A percentile compares a stretch with the other conserved stretches of the same genome.
phyloP scores from a whole-genome alignment of 306 rosid genomes.

The Hippophae tibetana region DNA sequence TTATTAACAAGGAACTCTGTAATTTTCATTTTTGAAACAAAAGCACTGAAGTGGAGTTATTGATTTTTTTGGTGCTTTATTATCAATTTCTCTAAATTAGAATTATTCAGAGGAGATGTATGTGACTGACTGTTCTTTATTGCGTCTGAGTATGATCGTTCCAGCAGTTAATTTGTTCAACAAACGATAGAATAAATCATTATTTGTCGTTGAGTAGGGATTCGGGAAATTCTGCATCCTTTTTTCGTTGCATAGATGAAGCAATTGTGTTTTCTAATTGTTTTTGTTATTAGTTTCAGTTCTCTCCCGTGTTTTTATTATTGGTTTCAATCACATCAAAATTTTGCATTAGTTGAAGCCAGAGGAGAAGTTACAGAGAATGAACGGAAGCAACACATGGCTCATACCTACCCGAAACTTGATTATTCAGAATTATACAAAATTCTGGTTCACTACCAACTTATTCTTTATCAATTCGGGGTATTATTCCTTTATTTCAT shows the following conservation, averaged over 20 bases:
- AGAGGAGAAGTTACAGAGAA: constrained; percentile 22
- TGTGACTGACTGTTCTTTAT: not conserved
- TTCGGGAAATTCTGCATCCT: not conserved
- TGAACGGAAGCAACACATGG: constrained; percentile 20
- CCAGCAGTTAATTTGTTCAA: not conserved
- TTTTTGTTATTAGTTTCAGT: not conserved
- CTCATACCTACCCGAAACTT: constrained; percentile 27
- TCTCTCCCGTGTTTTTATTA: not conserved
- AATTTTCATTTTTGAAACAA: not conserved
- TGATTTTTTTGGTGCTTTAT: not conserved
- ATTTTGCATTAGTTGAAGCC: constrained; percentile 23
- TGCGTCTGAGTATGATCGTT: not conserved
- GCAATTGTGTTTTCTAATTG: not conserved
- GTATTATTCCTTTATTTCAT: constrained; percentile 29
- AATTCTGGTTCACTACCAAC: constrained; percentile 48
- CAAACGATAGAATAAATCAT: not conserved
- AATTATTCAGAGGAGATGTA: not conserved
- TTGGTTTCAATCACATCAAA: not conserved
- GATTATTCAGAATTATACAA: constrained; percentile 31
- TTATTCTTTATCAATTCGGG: constrained; percentile 43
- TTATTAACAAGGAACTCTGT: too few relatives aligned
- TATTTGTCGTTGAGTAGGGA: not conserved
- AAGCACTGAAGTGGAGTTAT: not conserved
- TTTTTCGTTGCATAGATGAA: not conserved
- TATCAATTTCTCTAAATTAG: not conserved